Evolutionary conservation across 1,284 basidiomycete genomes (phyloP).

Genomic region (Acaromyces ingoldii): DNA sequence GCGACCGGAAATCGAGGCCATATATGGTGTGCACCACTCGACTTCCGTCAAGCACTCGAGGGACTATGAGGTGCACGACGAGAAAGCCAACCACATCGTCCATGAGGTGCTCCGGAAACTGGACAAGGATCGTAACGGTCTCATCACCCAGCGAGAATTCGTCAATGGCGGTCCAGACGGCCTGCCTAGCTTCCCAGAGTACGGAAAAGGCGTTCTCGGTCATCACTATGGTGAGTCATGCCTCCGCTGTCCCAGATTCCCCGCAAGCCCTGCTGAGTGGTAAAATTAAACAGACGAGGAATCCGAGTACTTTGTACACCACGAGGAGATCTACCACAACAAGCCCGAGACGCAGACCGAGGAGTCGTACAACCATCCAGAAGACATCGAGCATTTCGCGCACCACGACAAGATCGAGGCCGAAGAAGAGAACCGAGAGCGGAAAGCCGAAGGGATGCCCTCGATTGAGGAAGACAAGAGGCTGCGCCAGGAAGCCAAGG

Average conservation of each 20-base stretch:
- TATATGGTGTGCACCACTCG: conserved; percentile 82
- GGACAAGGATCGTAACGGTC: conserved; percentile 74
- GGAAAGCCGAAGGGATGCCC: conserved; percentile 71
- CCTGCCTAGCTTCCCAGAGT: conserved; percentile 69
- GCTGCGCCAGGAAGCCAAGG: conserved; percentile 30
- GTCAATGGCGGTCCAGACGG: conserved; percentile 67
- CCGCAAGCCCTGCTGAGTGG: no score
- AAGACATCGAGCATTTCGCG: conserved; percentile 67
- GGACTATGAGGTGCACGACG: conserved; percentile 70
- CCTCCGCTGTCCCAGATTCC: conserved; percentile 1
- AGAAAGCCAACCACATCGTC: conserved; percentile 78
- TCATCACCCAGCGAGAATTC: conserved; percentile 75
- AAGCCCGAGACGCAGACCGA: conserved; percentile 96
- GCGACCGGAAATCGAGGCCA: conserved; percentile 53
- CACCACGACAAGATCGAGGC: conserved; percentile 83
- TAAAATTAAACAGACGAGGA: conserved; percentile 41
- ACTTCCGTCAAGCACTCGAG: conserved; percentile 81
- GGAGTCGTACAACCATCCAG: conserved; percentile 85
- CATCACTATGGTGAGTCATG: conserved; percentile 66
- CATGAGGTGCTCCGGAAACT: conserved; percentile 67
- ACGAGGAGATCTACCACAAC: conserved; percentile 76
- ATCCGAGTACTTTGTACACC: conserved; percentile 51
- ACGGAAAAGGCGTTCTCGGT: conserved; percentile 63
- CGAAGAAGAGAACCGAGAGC: conserved; percentile 76
- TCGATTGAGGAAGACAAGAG: conserved; percentile 46